A percentile compares a stretch with the other conserved stretches of the same genome.
phyloP scores from a whole-genome alignment of 169 alveolate genomes.

The Plasmodium inui region DNA sequence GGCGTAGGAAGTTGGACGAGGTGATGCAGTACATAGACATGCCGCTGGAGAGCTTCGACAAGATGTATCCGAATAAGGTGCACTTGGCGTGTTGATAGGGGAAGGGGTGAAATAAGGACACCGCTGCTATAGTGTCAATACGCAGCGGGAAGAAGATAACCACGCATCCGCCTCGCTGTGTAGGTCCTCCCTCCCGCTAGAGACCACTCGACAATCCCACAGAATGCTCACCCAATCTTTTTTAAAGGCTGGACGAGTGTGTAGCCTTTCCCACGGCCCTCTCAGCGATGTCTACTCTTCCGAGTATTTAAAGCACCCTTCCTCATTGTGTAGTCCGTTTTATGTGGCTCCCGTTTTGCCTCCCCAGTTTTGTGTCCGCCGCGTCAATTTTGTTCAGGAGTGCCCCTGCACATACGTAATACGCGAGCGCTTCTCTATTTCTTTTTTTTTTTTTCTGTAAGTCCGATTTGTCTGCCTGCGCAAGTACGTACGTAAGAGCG shows the following conservation, averaged over 20 bases:
- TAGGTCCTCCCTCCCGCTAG: not conserved
- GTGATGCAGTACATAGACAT: slow-evolving; percentile 60
- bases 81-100: slow-evolving; percentile 20
- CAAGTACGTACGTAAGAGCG: not conserved
- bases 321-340: not conserved
- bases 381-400: not conserved
- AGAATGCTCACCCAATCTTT: not conserved
- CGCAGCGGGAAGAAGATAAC: not conserved
- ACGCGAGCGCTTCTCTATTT: not conserved
- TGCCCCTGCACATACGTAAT: not conserved
- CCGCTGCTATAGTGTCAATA: not conserved
- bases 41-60: slow-evolving; percentile 32
- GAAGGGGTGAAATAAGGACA: not conserved
- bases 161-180: not conserved
- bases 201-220: not conserved
- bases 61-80: slow-evolving; percentile 57
- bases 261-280: not conserved
- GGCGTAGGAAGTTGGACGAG: slow-evolving; percentile 27
- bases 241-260: not conserved
- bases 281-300: not conserved
- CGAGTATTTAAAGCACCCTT: not conserved
- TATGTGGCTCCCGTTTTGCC: not conserved
- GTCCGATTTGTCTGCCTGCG: not conserved
- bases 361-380: not conserved
- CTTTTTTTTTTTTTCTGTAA: not conserved